These are phyloP conservation scores for Trifolium repens DNA, from an alignment of 306 rosid genomes.

Conservation along the genomic window DNA sequence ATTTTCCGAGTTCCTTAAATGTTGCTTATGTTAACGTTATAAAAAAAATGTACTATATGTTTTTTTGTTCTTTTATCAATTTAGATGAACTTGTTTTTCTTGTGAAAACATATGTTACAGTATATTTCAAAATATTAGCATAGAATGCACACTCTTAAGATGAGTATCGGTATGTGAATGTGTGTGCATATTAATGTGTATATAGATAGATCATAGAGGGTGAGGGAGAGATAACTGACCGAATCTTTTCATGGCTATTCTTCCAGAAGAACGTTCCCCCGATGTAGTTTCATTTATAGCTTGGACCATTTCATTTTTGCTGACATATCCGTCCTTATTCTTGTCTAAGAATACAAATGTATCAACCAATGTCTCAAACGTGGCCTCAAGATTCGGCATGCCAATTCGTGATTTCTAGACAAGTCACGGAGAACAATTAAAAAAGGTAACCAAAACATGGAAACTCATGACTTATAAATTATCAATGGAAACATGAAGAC, in stretches of 20 bases:
- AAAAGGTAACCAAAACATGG: constrained; percentile 24
- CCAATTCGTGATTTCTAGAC: constrained; percentile 69
- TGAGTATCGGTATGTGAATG: neutral
- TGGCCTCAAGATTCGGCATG: constrained; percentile 80
- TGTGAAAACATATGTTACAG: constrained; percentile 21
- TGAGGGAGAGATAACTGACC: constrained; percentile 58
- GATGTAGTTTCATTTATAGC: constrained; percentile 85
- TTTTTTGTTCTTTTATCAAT: neutral
- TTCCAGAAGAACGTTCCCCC: constrained; percentile 86
- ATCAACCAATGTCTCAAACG: constrained; percentile 88
- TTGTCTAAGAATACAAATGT: constrained; percentile 94
- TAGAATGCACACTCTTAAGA: constrained; percentile 22
- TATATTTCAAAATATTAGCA: constrained; percentile 6
- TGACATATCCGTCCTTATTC: constrained; percentile 90
- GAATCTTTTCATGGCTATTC: constrained; percentile 91
- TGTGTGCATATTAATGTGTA: constrained; percentile 21
- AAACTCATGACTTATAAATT: too few relatives aligned
- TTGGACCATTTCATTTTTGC: constrained; percentile 91
- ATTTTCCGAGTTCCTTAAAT: constrained; percentile 26
- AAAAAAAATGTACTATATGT: neutral
- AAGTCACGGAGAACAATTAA: constrained; percentile 54
- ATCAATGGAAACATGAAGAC: too few relatives aligned
- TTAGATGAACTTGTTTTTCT: constrained; percentile 20
- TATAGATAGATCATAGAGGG: constrained; percentile 19
- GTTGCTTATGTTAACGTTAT: constrained; percentile 12